Percentiles rank a stretch among this genome's conserved stretches.
phyloP scores from a whole-genome alignment of 1,284 basidiomycete genomes.

The Sparassis latifolia region DNA sequence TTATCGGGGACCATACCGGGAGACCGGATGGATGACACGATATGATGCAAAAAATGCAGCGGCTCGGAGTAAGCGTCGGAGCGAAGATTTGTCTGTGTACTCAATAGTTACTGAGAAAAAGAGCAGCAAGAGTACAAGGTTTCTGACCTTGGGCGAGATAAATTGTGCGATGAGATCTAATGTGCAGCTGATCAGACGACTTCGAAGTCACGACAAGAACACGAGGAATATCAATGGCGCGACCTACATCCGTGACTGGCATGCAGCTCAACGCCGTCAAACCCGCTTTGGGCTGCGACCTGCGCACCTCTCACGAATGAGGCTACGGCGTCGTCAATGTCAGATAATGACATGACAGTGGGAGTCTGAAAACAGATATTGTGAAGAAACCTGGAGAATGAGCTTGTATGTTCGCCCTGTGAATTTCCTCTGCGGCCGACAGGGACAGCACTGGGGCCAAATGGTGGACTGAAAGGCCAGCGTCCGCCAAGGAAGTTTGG shows the following conservation, averaged over 20 bases:
- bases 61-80: constrained; percentile 55
- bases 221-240: too few species aligned
- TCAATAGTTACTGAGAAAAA: not conserved
- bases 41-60: constrained; percentile 59
- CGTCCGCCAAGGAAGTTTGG: constrained; percentile 69
- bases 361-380: constrained; percentile 60
- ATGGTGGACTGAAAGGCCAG: constrained; percentile 46
- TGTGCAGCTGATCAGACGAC: constrained; percentile 2
- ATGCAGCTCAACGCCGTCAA: constrained; percentile 89
- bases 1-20: constrained; percentile 37
- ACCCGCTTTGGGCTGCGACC: constrained; percentile 66
- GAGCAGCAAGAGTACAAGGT: not conserved
- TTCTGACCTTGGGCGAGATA: constrained; percentile 66
- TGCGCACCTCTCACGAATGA: constrained; percentile 69
- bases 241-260: constrained; percentile 82
- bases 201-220: too few species aligned
- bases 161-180: constrained; percentile 83
- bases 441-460: constrained; percentile 69
- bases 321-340: constrained; percentile 58
- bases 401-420: not conserved
- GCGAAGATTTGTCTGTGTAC: constrained; percentile 64
- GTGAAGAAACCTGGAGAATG: constrained; percentile 39
- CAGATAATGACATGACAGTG: constrained; percentile 47
- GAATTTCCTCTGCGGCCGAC: constrained; percentile 31
- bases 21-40: constrained; percentile 56